These are phyloP conservation scores for Zygosaccharomyces sapae DNA, from an alignment of 1,139 yeast species.

Conservation along the genomic window DNA sequence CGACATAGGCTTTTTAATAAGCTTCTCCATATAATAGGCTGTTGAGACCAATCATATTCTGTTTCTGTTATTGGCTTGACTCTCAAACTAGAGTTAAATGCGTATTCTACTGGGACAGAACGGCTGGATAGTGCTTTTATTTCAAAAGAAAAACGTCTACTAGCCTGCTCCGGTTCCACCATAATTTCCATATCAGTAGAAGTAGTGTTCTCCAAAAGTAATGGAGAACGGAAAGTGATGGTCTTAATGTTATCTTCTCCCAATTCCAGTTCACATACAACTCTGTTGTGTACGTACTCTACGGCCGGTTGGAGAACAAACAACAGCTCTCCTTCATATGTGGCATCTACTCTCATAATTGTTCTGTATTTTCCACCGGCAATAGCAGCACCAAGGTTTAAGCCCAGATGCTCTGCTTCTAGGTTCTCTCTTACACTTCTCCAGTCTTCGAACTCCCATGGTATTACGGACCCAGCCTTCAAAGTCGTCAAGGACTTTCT, in stretches of 20 bases:
- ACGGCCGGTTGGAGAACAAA: slow-evolving; percentile 63
- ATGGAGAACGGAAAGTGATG: slow-evolving; percentile 70
- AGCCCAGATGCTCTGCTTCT: slow-evolving; percentile 58
- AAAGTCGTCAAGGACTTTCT: slow-evolving; percentile 39
- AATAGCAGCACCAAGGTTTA: slow-evolving; percentile 56
- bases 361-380: slow-evolving; percentile 53
- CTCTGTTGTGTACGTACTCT: slow-evolving; percentile 62
- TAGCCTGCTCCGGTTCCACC: slow-evolving; percentile 38
- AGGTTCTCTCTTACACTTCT: slow-evolving; percentile 74
- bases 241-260: slow-evolving; percentile 75
- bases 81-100: slow-evolving; percentile 53
- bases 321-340: slow-evolving; percentile 80
- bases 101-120: slow-evolving; percentile 71
- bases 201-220: slow-evolving; percentile 59
- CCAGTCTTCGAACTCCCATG: slow-evolving; percentile 98
- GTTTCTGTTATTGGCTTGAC: slow-evolving; percentile 59
- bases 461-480: slow-evolving; percentile 49
- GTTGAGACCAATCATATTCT: slow-evolving; percentile 64
- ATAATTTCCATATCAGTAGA: slow-evolving; percentile 57
- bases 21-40: slow-evolving; percentile 62
- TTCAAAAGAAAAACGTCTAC: slow-evolving; percentile 25
- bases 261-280: slow-evolving; percentile 66
- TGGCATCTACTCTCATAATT: slow-evolving; percentile 54
- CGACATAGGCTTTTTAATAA: slow-evolving; percentile 50
- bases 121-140: slow-evolving; percentile 53